Conservation (phyloP, 2,329 filamentous ascomycete genomes). For the Botrytis fabae region DNA sequence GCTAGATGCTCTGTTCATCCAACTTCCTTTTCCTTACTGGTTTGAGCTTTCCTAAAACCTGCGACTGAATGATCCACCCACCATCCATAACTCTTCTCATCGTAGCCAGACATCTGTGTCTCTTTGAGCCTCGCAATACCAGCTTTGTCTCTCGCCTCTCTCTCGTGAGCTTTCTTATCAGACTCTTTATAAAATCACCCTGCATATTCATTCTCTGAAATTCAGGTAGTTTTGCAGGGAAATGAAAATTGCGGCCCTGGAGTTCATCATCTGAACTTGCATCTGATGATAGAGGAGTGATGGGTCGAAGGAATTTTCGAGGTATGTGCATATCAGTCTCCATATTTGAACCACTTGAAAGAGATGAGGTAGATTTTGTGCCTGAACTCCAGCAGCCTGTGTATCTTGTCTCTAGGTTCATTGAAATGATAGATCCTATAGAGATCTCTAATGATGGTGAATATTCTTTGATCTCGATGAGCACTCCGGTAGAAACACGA, state of each 20-base stretch:
- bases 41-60: neutral
- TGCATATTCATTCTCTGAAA: neutral
- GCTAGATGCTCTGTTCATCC: neutral
- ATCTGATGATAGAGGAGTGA: neutral
- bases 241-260: no score
- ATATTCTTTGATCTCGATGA: neutral
- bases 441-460: neutral
- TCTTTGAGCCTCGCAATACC: neutral
- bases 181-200: neutral
- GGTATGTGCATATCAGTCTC: neutral
- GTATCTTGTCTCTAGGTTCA: neutral
- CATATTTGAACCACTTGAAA: rapidly evolving
- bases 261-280: neutral
- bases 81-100: neutral
- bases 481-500: no score
- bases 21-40: neutral
- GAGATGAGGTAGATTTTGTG: no score
- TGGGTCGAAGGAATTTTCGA: no score
- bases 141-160: neutral
- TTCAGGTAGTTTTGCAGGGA: neutral
- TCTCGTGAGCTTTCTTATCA: neutral
- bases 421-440: no score
- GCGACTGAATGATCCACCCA: neutral
- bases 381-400: no score
- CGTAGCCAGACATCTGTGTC: neutral